Percentiles rank a stretch among this genome's conserved stretches.
Evolutionary conservation across 2,329 filamentous ascomycete genomes (phyloP).

Genomic region (Colletotrichum gigasporum): DNA sequence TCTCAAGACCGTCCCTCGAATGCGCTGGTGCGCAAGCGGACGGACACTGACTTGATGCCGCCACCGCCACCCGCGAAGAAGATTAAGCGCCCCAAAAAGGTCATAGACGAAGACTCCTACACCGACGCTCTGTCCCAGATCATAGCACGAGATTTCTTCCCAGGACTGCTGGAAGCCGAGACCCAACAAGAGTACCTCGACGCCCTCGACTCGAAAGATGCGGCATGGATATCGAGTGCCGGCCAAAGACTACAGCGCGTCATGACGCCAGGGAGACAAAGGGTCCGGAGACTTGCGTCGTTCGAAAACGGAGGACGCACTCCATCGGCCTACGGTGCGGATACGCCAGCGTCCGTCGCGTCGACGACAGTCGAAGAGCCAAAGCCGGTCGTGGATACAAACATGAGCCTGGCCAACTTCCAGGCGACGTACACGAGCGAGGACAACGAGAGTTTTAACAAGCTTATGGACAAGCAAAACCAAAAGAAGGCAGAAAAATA

Average conservation of each 20-base stretch:
- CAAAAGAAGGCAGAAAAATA: slow-evolving; percentile 85
- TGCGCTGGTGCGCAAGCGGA: slow-evolving; percentile 74
- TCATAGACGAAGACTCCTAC: slow-evolving; percentile 95
- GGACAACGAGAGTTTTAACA: slow-evolving; percentile 97
- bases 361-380: slow-evolving; percentile 47
- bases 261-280: slow-evolving; percentile 78
- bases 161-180: slow-evolving; percentile 85
- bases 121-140: slow-evolving; percentile 91
- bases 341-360: slow-evolving; percentile 74
- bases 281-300: slow-evolving; percentile 39
- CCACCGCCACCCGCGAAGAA: slow-evolving; percentile 86
- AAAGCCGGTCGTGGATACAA: slow-evolving; percentile 70
- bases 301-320: slow-evolving; percentile 57
- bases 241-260: slow-evolving; percentile 76
- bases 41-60: slow-evolving; percentile 81
- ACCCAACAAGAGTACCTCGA: slow-evolving; percentile 92
- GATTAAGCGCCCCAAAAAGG: slow-evolving; percentile 87
- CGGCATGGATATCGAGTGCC: slow-evolving; percentile 86
- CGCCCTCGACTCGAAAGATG: slow-evolving; percentile 86
- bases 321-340: slow-evolving; percentile 73
- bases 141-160: slow-evolving; percentile 96
- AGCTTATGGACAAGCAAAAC: slow-evolving; percentile 90
- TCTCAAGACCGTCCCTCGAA: slow-evolving; percentile 50
- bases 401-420: slow-evolving; percentile 84
- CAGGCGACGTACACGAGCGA: slow-evolving; percentile 96